Base-by-base conservation (phyloP, 2,329 filamentous ascomycete species). In the Bertia moriformis region DNA sequence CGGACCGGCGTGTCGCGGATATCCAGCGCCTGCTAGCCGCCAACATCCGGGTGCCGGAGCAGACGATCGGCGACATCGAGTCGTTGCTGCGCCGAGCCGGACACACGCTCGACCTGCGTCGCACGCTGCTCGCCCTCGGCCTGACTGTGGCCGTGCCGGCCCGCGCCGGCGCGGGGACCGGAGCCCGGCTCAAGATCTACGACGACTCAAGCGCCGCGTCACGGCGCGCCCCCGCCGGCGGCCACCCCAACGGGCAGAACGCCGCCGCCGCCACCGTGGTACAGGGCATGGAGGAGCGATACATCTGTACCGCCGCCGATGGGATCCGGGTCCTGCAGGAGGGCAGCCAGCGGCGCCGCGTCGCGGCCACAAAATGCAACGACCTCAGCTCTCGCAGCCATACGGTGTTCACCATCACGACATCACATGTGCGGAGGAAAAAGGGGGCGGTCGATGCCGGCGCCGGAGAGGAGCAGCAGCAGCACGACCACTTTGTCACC, bases 311-410 rank as follows among this genome's bases (percentile, higher is more conserved):
- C 45, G 88, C 91, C 0, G 69, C 73, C 12, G 82, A 87, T 38
- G 91, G 91, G 43, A 88, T 98, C 58, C 83, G 84, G 58, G 69
- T 95, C 44, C 72, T 98, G 36, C 85, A 91, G 49, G 72, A 81
- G 46, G 93, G 91, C 44, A 95, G 87, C 57, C 71, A 91, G 61
- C 93, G 88, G 59, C 82, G 91, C 38, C 91, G 98, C 59, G 91
- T 98, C n/a, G 93, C 91, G 4, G 87, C 93, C 3, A 98, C 91
- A n/a, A 96, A 96, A 60, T 98, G 91, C 71, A 98, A 98, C 56
- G 91, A 98, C 51, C 74, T 96, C 40, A 95, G 88, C 60, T 95
- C 87, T 50, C 78, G 91, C 57, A 94, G 88, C 63, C 93, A 98
- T 54, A 98, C 91, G 0, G 83, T 98, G 17, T 98, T 98, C 54